Conservation (phyloP, 441 rosid genomes). For the Kokia cookei region DNA sequence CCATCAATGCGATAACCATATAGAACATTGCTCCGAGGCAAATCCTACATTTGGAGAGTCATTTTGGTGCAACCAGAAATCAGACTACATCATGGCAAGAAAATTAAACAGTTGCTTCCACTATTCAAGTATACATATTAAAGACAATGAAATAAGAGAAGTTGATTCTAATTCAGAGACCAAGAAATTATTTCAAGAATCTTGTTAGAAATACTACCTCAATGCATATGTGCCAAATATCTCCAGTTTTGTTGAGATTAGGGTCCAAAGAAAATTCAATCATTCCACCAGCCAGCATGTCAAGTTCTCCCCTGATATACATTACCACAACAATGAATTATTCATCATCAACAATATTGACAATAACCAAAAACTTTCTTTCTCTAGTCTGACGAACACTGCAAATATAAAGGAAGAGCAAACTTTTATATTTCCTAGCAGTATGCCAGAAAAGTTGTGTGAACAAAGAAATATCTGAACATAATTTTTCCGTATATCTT, state of each 20-base stretch:
- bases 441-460: neutral
- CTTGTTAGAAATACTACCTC: constrained; percentile 46
- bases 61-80: constrained; percentile 12
- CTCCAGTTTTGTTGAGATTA: constrained; percentile 61
- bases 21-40: constrained; percentile 63
- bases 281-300: constrained; percentile 29
- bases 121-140: neutral
- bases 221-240: constrained; percentile 80
- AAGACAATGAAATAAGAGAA: neutral
- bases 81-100: neutral
- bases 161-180: neutral
- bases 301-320: constrained; percentile 24
- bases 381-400: neutral
- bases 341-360: constrained; percentile 2
- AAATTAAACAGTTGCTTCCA: neutral
- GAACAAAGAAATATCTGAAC: neutral
- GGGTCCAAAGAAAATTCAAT: constrained; percentile 44
- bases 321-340: constrained; percentile 12
- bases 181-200: neutral
- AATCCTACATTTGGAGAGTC: constrained; percentile 41
- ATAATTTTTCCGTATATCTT: neutral
- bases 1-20: constrained; percentile 91
- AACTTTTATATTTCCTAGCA: neutral
- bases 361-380: neutral
- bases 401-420: neutral